Evolutionary conservation across 2,329 filamentous ascomycete genomes (phyloP), one percentile per base, ranked within the genome.

Genomic region (Calonectria leucothoes): DNA sequence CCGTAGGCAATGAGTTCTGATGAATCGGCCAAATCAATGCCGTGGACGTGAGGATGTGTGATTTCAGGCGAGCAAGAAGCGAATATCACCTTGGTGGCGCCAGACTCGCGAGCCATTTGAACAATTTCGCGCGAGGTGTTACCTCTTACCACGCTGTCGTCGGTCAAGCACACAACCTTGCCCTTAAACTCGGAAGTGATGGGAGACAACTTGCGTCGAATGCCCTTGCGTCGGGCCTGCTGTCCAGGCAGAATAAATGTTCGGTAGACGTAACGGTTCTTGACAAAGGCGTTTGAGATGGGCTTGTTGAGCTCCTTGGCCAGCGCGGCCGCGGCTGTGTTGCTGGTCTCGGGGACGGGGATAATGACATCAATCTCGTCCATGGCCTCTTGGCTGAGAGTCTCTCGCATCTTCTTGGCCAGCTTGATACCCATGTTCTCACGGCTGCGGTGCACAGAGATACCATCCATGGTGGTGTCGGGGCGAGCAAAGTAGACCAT

Each of bases 141-240:
- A 51, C 95, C 96, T 45, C 96, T 91, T 6, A 98, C 96, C 72
- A 98, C 95, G 79, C 92, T 95, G 85, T 98, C 96, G 79, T 98
- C 96, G 1, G 98, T 94, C 0, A 98, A 87, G 14, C 95, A 88
- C 10, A 98, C 94, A 72, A 93, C 94, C 79, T 94, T 93, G 77
- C 91, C 94, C 71, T 92, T 88, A 84, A 98, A 98, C 82, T 98
- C 95, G 45, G 93, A 92, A 31, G 93, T 91, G 85, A 98, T 98
- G 25, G 96, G 92, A 74, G 94, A 96, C 48, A 98, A 89, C 86
- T 98, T 98, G 63, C 96, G 91, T 5, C 96, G 93, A 12, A 98
- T 95, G 77, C 95, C 94, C 85, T 96, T 96, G 81, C 97, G 92
- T 5, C 96, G 90, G 23, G 92, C 90, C 78, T 91, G 91, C 83